Evolutionary conservation across 1,139 yeast genomes (phyloP).

Genomic region (Sugiyamaella paludigena): DNA sequence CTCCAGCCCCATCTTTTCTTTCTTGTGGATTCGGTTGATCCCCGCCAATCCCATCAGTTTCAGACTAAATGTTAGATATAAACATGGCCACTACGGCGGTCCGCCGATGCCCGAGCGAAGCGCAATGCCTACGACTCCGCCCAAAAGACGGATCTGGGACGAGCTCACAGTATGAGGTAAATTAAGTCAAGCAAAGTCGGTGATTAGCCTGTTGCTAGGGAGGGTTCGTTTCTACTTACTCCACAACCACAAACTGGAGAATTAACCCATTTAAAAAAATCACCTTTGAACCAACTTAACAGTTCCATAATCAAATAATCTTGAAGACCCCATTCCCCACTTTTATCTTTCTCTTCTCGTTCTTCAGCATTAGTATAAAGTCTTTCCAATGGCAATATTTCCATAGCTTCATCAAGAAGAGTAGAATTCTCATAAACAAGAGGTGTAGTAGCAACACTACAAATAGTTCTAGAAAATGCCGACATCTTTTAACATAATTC

Average conservation of each 20-base stretch:
- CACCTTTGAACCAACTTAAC: conserved; percentile 70
- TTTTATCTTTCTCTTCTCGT: conserved; percentile 33
- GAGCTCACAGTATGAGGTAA: no score
- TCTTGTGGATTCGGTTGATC: conserved; percentile 46
- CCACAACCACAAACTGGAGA: conserved; percentile 67
- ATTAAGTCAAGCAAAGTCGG: no score
- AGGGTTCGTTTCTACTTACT: conserved; percentile 34
- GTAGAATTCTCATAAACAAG: conserved; percentile 40
- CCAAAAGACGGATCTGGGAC: no score
- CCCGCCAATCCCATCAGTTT: conserved; percentile 39
- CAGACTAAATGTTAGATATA: conserved; percentile 30
- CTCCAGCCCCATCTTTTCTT: conserved; percentile 45
- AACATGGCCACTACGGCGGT: neutral
- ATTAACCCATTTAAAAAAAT: conserved; percentile 82
- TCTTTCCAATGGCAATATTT: conserved; percentile 39
- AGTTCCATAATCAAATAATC: conserved; percentile 70
- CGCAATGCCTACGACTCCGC: no score
- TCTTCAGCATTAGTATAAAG: conserved; percentile 42
- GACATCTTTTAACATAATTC: neutral
- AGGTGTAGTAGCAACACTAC: conserved; percentile 24
- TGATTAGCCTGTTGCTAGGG: no score
- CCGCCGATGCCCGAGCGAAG: no score
- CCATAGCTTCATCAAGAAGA: conserved; percentile 42
- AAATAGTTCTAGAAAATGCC: conserved; percentile 10
- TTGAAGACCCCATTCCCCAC: conserved; percentile 47